phyloP scores from a whole-genome alignment of 768 basidiomycete genomes.

The Tulasnella sp. region DNA sequence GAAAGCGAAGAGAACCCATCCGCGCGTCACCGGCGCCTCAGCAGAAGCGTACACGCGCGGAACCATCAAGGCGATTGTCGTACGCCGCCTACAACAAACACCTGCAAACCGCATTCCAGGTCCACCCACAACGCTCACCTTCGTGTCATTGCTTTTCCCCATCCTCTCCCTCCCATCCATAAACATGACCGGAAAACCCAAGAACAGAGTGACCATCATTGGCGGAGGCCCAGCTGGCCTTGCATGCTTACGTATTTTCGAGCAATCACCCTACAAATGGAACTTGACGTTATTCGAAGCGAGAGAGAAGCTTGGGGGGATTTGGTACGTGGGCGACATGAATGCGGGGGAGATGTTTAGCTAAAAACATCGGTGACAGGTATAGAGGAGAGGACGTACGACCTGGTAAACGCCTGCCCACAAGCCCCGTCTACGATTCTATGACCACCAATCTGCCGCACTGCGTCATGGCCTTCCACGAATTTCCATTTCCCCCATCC shows the following conservation, averaged over 20 bases:
- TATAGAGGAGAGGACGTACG: constrained; percentile 21
- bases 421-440: constrained; percentile 67
- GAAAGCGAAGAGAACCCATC: too few relatives aligned
- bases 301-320: constrained; percentile 52
- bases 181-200: not conserved
- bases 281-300: constrained; percentile 49
- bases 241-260: constrained; percentile 49
- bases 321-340: constrained; percentile 43
- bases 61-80: too few relatives aligned
- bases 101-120: too few relatives aligned
- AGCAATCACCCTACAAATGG: constrained; percentile 45
- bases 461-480: constrained; percentile 57
- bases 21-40: too few relatives aligned
- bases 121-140: too few relatives aligned
- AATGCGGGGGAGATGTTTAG: not conserved
- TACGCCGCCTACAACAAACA: too few relatives aligned
- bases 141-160: too few relatives aligned
- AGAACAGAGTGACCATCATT: constrained; percentile 24
- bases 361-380: not conserved
- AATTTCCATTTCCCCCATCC: constrained; percentile 53
- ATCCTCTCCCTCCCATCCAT: not conserved
- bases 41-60: too few relatives aligned
- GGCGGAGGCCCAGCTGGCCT: constrained; percentile 68
- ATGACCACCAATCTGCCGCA: constrained; percentile 75
- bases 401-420: constrained; percentile 33